Percentiles rank a stretch among this genome's conserved stretches.
phyloP scores from a whole-genome alignment of 139 green algal genomes.

The Chlorella vulgaris region DNA sequence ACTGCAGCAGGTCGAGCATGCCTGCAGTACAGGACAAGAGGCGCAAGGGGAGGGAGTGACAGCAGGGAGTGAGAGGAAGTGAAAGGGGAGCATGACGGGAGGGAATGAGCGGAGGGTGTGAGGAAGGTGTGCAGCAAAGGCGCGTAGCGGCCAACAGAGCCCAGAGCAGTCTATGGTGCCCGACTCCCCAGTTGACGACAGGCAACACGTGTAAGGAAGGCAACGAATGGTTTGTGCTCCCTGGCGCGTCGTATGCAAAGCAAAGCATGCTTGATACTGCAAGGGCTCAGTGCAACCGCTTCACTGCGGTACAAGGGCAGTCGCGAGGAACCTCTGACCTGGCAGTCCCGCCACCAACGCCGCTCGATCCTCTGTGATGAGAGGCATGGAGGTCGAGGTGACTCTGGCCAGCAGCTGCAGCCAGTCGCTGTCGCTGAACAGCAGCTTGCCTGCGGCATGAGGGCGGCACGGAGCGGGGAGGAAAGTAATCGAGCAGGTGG shows the following conservation, averaged over 20 bases:
- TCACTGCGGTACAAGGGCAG: no score
- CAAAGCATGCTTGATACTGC: no score
- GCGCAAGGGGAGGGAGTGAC: not conserved
- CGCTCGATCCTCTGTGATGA: conserved; percentile 26
- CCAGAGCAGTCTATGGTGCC: no score
- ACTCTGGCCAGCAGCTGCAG: conserved; percentile 65
- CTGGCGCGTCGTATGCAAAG: no score
- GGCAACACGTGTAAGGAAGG: no score
- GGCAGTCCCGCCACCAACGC: conserved; percentile 22
- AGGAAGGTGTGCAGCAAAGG: no score
- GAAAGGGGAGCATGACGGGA: not conserved
- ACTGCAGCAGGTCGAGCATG: conserved; percentile 67
- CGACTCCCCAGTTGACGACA: no score
- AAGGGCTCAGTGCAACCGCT: no score
- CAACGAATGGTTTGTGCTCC: no score
- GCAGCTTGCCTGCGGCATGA: conserved; percentile 29
- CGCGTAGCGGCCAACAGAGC: no score
- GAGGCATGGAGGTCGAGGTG: conserved; percentile 36
- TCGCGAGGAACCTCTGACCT: no score
- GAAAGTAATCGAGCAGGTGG: not conserved
- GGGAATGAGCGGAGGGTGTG: no score
- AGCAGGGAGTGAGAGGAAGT: not conserved
- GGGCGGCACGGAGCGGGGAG: not conserved
- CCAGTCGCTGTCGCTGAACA: conserved; percentile 76
- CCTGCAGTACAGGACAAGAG: not conserved